phyloP scores from a whole-genome alignment of 768 basidiomycete genomes.

The Kwoniella botswanensis region DNA sequence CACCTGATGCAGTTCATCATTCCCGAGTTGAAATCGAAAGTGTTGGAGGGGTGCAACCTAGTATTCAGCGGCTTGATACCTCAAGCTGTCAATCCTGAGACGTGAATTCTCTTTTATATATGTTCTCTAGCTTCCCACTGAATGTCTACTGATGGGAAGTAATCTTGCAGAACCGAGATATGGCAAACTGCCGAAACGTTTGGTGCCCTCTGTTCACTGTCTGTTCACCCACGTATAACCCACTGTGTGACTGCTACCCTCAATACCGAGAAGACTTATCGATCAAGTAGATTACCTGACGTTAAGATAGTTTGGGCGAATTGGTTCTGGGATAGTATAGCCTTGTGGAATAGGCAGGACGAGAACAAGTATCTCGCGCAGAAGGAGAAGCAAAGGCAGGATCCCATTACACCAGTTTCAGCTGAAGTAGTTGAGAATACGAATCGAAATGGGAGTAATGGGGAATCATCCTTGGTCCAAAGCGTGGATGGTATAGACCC shows the following conservation, averaged over 20 bases:
- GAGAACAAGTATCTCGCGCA: constrained; percentile 72
- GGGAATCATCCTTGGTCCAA: neutral
- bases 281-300: constrained; percentile 74
- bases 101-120: constrained; percentile 55
- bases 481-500: constrained; percentile 1
- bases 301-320: constrained; percentile 83
- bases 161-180: constrained; percentile 64
- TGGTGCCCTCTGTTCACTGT: constrained; percentile 78
- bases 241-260: constrained; percentile 94
- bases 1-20: constrained; percentile 74
- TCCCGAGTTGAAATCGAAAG: constrained; percentile 73
- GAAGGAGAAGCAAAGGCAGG: constrained; percentile 5
- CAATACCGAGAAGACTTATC: constrained; percentile 83
- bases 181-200: constrained; percentile 87
- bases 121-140: no score
- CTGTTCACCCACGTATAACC: constrained; percentile 71
- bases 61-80: constrained; percentile 96
- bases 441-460: neutral
- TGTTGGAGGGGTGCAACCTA: constrained; percentile 78
- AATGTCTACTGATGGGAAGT: neutral
- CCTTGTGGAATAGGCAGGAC: constrained; percentile 82
- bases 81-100: constrained; percentile 77
- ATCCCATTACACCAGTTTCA: constrained; percentile 1
- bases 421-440: neutral
- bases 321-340: constrained; percentile 89